A percentile compares a stretch with the other conserved stretches of the same genome.
Conservation (phyloP, 1,284 basidiomycete species). For the Trametes versicolor region DNA sequence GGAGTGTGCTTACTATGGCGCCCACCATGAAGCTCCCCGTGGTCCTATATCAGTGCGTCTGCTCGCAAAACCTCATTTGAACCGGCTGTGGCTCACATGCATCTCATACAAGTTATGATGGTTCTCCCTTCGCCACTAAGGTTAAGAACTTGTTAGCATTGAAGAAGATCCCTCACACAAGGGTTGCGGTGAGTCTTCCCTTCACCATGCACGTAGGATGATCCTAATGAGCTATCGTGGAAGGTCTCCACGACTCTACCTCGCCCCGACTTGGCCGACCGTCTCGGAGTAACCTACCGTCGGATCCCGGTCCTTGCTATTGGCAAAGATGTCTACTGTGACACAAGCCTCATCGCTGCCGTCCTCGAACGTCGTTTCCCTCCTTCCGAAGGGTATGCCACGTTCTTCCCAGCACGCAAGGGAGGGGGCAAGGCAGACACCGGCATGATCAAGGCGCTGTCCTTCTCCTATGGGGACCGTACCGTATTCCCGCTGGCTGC, state of each 20-base stretch:
- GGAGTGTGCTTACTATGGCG: background rate
- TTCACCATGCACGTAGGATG: background rate
- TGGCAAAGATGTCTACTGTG: constrained; percentile 62
- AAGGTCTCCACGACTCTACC: constrained; percentile 61
- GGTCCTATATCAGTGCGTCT: constrained; percentile 53
- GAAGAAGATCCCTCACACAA: constrained; percentile 58
- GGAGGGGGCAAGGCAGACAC: constrained; percentile 52
- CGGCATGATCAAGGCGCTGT: constrained; percentile 57
- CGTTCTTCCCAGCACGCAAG: constrained; percentile 57
- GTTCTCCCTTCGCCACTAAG: constrained; percentile 62
- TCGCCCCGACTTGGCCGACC: constrained; percentile 59
- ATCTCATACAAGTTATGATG: constrained; percentile 53
- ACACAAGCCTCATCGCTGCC: constrained; percentile 58
- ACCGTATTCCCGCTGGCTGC: constrained; percentile 52
- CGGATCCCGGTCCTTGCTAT: constrained; percentile 64
- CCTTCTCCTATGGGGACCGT: constrained; percentile 55
- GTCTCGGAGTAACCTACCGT: constrained; percentile 60
- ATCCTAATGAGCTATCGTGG: background rate
- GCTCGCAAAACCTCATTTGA: background rate
- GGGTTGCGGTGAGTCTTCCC: constrained; percentile 52
- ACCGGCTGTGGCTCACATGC: constrained; percentile 1
- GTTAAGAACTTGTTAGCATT: constrained; percentile 59
- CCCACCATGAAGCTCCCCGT: constrained; percentile 30
- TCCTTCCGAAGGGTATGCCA: constrained; percentile 52
- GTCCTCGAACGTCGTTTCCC: constrained; percentile 60